Base-by-base conservation (phyloP, 2,329 filamentous ascomycete genomes). In the Acrodontium crateriforme region DNA sequence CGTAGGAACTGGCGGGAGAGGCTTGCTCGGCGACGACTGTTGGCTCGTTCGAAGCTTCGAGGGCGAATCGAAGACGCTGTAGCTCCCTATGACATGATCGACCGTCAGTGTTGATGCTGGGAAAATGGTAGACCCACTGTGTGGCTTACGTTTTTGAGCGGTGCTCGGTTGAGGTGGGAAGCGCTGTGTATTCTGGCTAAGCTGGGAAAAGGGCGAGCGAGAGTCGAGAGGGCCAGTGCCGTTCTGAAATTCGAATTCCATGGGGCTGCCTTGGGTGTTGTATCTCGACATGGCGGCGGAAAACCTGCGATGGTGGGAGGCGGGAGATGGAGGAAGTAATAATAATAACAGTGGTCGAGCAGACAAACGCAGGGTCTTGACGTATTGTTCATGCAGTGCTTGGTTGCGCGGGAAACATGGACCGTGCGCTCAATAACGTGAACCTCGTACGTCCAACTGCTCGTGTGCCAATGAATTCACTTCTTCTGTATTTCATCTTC, bases 221-320 rank as follows among this genome's bases (percentile, higher is more conserved):
- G 45, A 43, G 42, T 67, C 61, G 3, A 62, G 37, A 4, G 59
- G 58, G 13, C 60, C 63, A 3, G 46, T 54, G 16, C 52, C 43
- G 38, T 65, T 65, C 30, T 62, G 46, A 41, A 54, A 69, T 41
- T 66, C 56, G 47, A 64, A 69, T 47, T 69, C 65, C 65, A 69
- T 69, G 10, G 37, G 37, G n/a, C 25, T 27, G 11, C 35, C 29
- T 19, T 32, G 19, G n/a, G 16, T 26, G n/a, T n/a, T n/a, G 27
- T 29, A 27, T 16, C 36, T 18, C 19, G 34, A 37, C 36, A 39
- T 39, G 10, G 13, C 13, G 5, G 20, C 20, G 4, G 20, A 22
- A 8, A n/a, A n/a, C n/a, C n/a, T n/a, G n/a, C n/a, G n/a, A n/a
- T n/a, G n/a, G n/a, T n/a, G n/a, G n/a, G n/a, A n/a, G n/a, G n/a